Conservation (phyloP, 192 early-diverging fungal species). For the Podila clonocystis region DNA sequence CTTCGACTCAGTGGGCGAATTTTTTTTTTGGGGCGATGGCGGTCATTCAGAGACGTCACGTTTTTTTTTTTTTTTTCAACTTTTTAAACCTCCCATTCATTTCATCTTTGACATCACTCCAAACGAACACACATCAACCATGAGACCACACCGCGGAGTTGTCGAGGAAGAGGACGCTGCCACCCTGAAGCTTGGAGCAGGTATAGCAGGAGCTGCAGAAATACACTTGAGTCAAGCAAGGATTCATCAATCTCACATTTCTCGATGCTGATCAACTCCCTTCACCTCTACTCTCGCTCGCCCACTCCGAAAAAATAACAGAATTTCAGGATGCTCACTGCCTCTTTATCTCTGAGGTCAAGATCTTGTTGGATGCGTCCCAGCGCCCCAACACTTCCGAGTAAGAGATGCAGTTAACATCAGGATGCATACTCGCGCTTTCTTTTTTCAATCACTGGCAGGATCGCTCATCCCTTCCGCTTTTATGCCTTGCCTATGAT, state of each 20-base stretch:
- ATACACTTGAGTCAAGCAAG: not conserved
- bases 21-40: too few relatives aligned
- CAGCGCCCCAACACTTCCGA: slow-evolving; percentile 59
- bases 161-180: slow-evolving; percentile 72
- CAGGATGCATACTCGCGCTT: too few relatives aligned
- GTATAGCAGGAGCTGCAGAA: slow-evolving; percentile 39
- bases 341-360: slow-evolving; percentile 77
- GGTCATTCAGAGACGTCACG: too few relatives aligned
- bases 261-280: not conserved
- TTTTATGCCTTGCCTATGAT: not conserved
- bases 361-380: slow-evolving; percentile 72
- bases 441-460: too few relatives aligned
- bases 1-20: too few relatives aligned
- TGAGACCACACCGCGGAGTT: slow-evolving; percentile 59
- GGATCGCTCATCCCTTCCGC: not conserved
- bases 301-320: slow-evolving; percentile 7
- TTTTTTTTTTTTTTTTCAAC: too few relatives aligned
- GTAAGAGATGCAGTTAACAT: slow-evolving; percentile 13
- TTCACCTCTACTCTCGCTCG: not conserved
- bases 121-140: slow-evolving; percentile 7
- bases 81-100: too few relatives aligned
- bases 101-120: not conserved
- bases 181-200: slow-evolving; percentile 67
- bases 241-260: too few relatives aligned
- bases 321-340: slow-evolving; percentile 80